Base-by-base conservation (phyloP, 345 rosid genomes). In the Lepidium didymum region DNA sequence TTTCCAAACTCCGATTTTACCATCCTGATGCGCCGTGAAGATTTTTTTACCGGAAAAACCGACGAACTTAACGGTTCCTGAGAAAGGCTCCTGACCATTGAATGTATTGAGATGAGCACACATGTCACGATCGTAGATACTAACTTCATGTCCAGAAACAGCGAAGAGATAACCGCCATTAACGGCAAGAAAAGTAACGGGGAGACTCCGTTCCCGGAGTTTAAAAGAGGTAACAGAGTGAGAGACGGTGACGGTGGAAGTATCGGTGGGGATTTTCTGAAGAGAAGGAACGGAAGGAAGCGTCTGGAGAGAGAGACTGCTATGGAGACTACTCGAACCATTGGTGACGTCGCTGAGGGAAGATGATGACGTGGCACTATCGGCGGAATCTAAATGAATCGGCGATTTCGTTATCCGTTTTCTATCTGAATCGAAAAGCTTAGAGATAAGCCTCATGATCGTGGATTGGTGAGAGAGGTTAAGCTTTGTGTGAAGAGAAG, bases 1-100 rank as follows among this genome's bases (percentile, higher is more conserved):
- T 54, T 82, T 81, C 98, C 98, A 92, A 70, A 85, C 91, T 15
- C 96, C 93, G 82, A 93, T 87, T 72, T 86, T 85, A 35, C 87
- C 74, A 77, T 92, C 96, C 57, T 92, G 98, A 46, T 92, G 97
- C 50, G 96, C 89, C 1, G 97, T 83, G 74, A 88, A 80, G 68
- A 90, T 62, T 65, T 86, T 85, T 0, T 84, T 86, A 46, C 77
- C 79, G 65, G 75, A 81, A 75, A 88, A 84, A 12, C 81, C 29
- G 19, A 86, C 58, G n/a, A 85, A 77, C 73, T 92, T 90, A 12
- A 90, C 85, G 43, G 87, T 78, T 13, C 98, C 97, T 4, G 93
- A 77, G 56, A 83, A 77, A 11, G 91, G 77, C 53, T 74, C 81
- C 25, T 80, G 71, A 19, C 46, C 56, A 72, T 82, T 82, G 70